Percentiles rank a stretch among this genome's conserved stretches.
Evolutionary conservation across 306 rosid genomes (phyloP).

Genomic region (Quercus engelmannii): DNA sequence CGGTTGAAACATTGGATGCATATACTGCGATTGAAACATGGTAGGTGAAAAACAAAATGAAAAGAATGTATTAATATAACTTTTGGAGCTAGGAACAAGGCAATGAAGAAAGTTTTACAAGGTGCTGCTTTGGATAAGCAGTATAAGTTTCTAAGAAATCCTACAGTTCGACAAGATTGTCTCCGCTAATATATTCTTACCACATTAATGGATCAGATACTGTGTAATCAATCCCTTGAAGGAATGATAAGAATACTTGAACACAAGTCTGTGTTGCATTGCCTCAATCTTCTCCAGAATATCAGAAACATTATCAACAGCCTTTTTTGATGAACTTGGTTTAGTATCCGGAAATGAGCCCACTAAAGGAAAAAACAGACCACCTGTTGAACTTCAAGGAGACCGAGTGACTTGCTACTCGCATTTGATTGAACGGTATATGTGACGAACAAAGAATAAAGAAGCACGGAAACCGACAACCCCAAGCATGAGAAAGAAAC

Average conservation of each 20-base stretch:
- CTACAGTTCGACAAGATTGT: not conserved
- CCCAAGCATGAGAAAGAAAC: constrained; percentile 60
- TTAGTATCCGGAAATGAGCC: not conserved
- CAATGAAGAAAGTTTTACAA: not conserved
- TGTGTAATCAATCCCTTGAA: not conserved
- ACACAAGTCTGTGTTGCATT: not conserved
- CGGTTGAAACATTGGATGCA: too few species aligned
- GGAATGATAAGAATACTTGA: not conserved
- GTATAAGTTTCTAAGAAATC: not conserved
- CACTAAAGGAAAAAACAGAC: constrained; percentile 4
- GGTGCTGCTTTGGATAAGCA: not conserved
- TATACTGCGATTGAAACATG: too few species aligned
- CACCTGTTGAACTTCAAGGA: not conserved
- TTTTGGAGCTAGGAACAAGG: not conserved
- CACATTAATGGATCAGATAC: not conserved
- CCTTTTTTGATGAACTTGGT: not conserved
- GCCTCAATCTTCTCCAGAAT: not conserved
- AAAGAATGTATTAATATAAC: not conserved
- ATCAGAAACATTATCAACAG: not conserved
- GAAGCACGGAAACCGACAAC: constrained; percentile 45
- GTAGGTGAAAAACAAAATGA: not conserved
- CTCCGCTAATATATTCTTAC: not conserved
- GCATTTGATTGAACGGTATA: constrained; percentile 43
- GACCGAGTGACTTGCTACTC: constrained; percentile 29
- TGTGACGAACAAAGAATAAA: constrained; percentile 40